Conservation (phyloP, 2,329 filamentous ascomycete genomes). For the Fusarium subtropicale region DNA sequence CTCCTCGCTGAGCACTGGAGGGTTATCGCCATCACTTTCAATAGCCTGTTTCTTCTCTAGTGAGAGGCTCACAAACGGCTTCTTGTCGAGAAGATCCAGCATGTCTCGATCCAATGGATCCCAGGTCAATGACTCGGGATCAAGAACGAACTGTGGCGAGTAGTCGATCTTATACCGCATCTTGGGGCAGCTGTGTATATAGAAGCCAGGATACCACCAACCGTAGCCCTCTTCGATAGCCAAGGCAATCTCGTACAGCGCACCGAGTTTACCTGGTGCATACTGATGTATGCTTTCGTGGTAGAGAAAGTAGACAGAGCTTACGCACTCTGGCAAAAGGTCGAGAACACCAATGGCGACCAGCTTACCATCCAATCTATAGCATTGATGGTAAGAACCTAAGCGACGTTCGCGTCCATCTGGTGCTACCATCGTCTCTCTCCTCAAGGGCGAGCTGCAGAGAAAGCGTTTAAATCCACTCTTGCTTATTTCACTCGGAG, state of each 20-base stretch:
- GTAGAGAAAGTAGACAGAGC: conserved; percentile 86
- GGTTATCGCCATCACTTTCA: neutral
- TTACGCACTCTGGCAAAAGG: conserved; percentile 79
- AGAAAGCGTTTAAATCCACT: conserved; percentile 77
- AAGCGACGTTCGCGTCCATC: conserved; percentile 67
- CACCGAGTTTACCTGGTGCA: conserved; percentile 80
- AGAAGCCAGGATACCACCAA: conserved; percentile 85
- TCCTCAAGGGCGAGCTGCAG: conserved; percentile 74
- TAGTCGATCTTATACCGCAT: conserved; percentile 90
- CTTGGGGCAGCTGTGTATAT: conserved; percentile 83
- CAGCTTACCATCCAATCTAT: conserved; percentile 79
- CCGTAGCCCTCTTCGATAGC: conserved; percentile 75
- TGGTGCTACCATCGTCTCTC: conserved; percentile 55
- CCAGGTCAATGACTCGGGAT: conserved; percentile 74
- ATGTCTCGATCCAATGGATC: conserved; percentile 66
- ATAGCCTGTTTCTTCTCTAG: conserved; percentile 46
- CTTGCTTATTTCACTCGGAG: conserved; percentile 67
- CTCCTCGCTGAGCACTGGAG: neutral
- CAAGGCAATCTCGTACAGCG: conserved; percentile 77
- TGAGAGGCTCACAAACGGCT: conserved; percentile 66
- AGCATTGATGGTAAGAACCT: conserved; percentile 85
- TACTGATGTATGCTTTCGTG: conserved; percentile 77
- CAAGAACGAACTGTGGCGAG: conserved; percentile 77
- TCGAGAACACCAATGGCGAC: conserved; percentile 83
- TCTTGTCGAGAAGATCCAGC: conserved; percentile 62